Evolutionary conservation across 257 asterid genomes (phyloP).

Genomic region (Solanum chiquidenum): DNA sequence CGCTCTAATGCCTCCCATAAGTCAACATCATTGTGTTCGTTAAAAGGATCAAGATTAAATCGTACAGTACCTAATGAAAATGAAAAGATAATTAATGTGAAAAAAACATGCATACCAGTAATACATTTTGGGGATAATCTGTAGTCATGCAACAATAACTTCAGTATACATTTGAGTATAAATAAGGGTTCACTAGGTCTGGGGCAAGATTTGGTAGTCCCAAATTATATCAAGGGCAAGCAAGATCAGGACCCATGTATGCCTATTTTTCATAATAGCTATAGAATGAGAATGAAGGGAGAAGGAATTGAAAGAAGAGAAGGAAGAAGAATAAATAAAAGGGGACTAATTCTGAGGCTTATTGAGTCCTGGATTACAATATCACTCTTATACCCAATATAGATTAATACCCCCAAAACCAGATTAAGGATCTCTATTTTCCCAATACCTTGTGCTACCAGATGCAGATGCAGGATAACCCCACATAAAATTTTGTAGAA

Average conservation of each 20-base stretch:
- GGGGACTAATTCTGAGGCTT: not conserved
- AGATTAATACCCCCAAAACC: not conserved
- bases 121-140: not conserved
- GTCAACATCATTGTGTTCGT: conserved; percentile 68
- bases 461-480: not conserved
- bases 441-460: not conserved
- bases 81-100: not conserved
- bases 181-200: not conserved
- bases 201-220: not conserved
- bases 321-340: not conserved
- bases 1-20: conserved; percentile 89
- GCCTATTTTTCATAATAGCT: not conserved
- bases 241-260: not conserved
- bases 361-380: not conserved
- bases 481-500: not conserved
- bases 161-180: not conserved
- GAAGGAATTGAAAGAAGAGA: not conserved
- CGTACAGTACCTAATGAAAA: conserved; percentile 50
- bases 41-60: conserved; percentile 84
- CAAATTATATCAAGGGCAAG: not conserved
- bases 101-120: not conserved
- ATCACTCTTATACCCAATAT: not conserved
- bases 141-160: not conserved
- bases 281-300: not conserved
- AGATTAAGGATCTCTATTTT: not conserved